Percentiles rank a stretch among this genome's conserved stretches.
These are phyloP conservation scores for Malassezia cuniculi DNA, from an alignment of 1,284 basidiomycete genomes.

Conservation along the genomic window DNA sequence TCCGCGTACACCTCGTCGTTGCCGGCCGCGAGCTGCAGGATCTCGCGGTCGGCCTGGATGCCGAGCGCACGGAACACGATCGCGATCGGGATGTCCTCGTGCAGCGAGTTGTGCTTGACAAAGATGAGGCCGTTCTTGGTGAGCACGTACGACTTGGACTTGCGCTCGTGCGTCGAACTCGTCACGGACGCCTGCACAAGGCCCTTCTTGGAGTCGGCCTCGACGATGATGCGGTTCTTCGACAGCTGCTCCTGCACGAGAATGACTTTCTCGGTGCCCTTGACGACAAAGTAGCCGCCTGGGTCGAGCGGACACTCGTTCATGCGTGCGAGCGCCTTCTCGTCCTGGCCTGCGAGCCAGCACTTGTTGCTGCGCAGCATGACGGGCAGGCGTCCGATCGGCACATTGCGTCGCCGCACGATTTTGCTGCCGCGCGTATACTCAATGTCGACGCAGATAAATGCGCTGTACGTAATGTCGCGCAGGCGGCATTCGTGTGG, in stretches of 20 bases:
- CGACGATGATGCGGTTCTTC: conserved; percentile 98
- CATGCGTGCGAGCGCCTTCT: conserved; percentile 78
- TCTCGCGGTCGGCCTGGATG: conserved; percentile 94
- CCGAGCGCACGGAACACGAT: conserved; percentile 81
- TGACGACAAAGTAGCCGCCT: conserved; percentile 97
- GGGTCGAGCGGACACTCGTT: conserved; percentile 95
- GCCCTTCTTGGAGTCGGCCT: conserved; percentile 64
- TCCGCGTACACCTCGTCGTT: conserved; percentile 78
- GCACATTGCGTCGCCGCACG: conserved; percentile 68
- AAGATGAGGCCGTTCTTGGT: conserved; percentile 90
- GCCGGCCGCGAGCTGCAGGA: conserved; percentile 84
- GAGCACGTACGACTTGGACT: conserved; percentile 94
- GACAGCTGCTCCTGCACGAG: conserved; percentile 96
- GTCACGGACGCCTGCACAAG: conserved; percentile 93
- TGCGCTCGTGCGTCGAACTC: conserved; percentile 82
- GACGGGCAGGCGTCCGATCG: conserved; percentile 84
- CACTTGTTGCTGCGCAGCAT: conserved; percentile 87
- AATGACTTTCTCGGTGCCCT: conserved; percentile 98
- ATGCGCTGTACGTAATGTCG: conserved; percentile 88
- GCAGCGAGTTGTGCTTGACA: conserved; percentile 94
- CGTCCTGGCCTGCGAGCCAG: conserved; percentile 64
- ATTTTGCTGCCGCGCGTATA: conserved; percentile 87
- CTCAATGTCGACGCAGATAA: conserved; percentile 85
- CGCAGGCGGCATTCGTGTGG: conserved; percentile 95
- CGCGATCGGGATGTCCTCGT: conserved; percentile 91